Base-by-base conservation (phyloP, 192 early-diverging fungal genomes). In the Backusella tuberculispora region DNA sequence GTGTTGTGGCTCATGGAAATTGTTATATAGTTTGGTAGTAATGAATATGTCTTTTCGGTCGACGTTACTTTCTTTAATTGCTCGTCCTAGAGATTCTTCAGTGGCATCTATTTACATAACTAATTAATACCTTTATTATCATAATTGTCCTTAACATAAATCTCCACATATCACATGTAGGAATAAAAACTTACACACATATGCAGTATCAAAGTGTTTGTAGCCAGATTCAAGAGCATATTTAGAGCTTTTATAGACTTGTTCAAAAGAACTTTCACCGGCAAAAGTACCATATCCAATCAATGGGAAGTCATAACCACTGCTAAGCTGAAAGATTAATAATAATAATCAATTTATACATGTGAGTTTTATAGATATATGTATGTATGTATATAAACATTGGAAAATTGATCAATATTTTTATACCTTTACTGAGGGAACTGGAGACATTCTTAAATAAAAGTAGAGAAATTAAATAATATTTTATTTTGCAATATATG, bases 1-100 rank as follows among this genome's bases (percentile, higher is more conserved):
- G 40, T 89, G 79, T 69, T 92, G 84, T 13, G 89, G 85, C 0
- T 85, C 84, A 65, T 94, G 91, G 43, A 77, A 73, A 6, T 63
- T 73, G 13, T 77, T 41, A 64, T 65, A 73, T 12, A 77, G 17
- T 81, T 91, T 90, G 73, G 90, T 89, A 0, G 89, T 89, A n/a
- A 91, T 83, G 67, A 90, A 93, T 6, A 93, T 75, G 13, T 92
- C 78, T 66, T 90, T 81, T 67, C 93, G 90, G 6, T 83, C 82
- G 10, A 90, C 78, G 8, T 41, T 71, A 15, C 72, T 64, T 8
- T 88, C 76, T 50, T 78, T 80, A 14, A 92, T 76, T 1, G 87
- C 91, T 24, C 85, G 63, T 9, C 93, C 93, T 26, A 93, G 80
- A 29, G 92, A 91, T 9, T 69, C 47, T 75, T 95, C 90, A 78